These are phyloP conservation scores for Paspalum notatum DNA, from an alignment of 176 grass and related monocot species.

Conservation along the genomic window DNA sequence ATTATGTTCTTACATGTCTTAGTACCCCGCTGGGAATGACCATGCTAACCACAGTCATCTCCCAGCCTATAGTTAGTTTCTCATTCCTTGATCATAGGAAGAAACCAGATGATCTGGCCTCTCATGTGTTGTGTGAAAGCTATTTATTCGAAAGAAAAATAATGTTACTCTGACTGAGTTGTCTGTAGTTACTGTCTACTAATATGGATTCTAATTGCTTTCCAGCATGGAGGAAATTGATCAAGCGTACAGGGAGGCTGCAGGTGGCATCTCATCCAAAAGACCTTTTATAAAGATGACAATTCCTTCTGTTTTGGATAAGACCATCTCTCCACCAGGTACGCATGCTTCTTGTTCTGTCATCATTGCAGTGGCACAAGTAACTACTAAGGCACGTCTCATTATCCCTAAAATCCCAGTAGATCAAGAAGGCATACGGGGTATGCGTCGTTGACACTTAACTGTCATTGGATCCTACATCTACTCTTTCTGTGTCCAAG, in stretches of 20 bases:
- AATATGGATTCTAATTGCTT: conserved; percentile 28
- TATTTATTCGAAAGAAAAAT: neutral
- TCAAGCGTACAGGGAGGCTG: conserved; percentile 79
- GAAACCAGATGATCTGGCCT: conserved; percentile 1
- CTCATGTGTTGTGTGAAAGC: conserved; percentile 3
- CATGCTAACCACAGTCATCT: conserved; percentile 5
- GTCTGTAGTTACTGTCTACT: neutral
- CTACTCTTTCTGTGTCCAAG: conserved; percentile 2
- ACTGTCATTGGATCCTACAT: neutral
- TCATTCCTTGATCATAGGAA: conserved; percentile 25
- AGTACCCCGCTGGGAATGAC: conserved; percentile 7
- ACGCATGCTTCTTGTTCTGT: conserved; percentile 28
- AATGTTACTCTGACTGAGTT: conserved; percentile 1
- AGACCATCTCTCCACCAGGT: conserved; percentile 93
- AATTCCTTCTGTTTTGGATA: conserved; percentile 95
- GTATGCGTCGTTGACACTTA: neutral
- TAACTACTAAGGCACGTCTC: too few relatives aligned
- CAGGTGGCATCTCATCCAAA: conserved; percentile 71
- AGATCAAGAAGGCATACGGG: neutral
- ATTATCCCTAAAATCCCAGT: conserved; percentile 8
- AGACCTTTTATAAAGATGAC: conserved; percentile 99
- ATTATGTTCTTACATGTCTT: conserved; percentile 12
- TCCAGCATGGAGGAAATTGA: conserved; percentile 95
- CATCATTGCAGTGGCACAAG: neutral
- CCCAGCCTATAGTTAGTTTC: neutral